phyloP scores from a whole-genome alignment of 1,284 basidiomycete genomes.

The Farysia itapuensis region DNA sequence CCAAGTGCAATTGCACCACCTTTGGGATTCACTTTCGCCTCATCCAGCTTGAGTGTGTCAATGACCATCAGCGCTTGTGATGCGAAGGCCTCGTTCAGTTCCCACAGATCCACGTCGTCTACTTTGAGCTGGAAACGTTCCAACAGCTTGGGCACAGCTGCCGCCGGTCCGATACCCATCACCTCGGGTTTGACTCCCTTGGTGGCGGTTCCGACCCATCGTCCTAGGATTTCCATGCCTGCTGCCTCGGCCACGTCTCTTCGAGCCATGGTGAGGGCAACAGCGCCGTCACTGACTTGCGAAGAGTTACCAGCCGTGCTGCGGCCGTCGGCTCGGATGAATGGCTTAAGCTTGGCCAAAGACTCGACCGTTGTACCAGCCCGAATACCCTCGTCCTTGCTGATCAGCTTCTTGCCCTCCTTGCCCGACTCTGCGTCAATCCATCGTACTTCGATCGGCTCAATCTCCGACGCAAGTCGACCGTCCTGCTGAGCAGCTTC shows the following conservation, averaged over 20 bases:
- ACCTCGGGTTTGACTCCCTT: slow-evolving; percentile 56
- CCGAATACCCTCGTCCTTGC: slow-evolving; percentile 55
- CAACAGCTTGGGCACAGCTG: slow-evolving; percentile 50
- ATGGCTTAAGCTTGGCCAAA: slow-evolving; percentile 52
- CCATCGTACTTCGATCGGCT: slow-evolving; percentile 49
- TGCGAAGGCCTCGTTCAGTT: slow-evolving; percentile 58
- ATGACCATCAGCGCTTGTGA: slow-evolving; percentile 54
- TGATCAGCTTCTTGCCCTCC: slow-evolving; percentile 45
- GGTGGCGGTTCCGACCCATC: slow-evolving; percentile 49
- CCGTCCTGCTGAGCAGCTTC: slow-evolving; percentile 48
- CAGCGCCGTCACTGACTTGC: slow-evolving; percentile 56
- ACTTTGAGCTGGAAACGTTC: slow-evolving; percentile 42
- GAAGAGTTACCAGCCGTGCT: slow-evolving; percentile 56
- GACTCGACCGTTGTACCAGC: slow-evolving; percentile 40
- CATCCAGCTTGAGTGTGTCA: slow-evolving; percentile 46
- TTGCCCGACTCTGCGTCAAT: slow-evolving; percentile 43
- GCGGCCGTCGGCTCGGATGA: slow-evolving; percentile 42
- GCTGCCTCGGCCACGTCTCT: slow-evolving; percentile 48
- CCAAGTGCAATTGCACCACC: slow-evolving; percentile 59
- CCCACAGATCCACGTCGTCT: slow-evolving; percentile 55
- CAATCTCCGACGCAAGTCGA: slow-evolving; percentile 49
- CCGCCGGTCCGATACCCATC: slow-evolving; percentile 56
- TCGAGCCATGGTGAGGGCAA: slow-evolving; percentile 51
- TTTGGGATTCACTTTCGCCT: slow-evolving; percentile 51
- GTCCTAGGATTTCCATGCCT: slow-evolving; percentile 53